Evolutionary conservation across 352 stramenopile genomes (phyloP).

Genomic region (Pythium folliculosum): DNA sequence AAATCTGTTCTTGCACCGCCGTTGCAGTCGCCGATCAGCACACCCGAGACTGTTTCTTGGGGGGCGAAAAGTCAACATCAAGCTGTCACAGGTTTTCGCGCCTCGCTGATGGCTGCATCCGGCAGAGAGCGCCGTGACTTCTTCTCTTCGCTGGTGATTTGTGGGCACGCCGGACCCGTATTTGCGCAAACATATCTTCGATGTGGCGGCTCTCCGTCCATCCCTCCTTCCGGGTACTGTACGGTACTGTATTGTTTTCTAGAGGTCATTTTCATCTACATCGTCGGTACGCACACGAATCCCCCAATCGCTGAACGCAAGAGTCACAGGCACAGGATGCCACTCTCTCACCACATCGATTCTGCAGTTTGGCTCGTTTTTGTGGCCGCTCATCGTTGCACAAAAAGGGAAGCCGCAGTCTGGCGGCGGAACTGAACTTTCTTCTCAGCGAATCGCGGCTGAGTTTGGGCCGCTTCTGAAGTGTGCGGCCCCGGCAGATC

Average conservation of each 20-base stretch:
- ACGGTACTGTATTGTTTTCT: constrained; percentile 16
- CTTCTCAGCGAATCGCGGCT: neutral
- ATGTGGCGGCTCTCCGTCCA: neutral
- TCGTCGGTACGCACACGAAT: constrained; percentile 23
- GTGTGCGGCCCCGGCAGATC: neutral
- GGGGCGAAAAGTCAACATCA: neutral
- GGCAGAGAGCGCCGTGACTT: constrained; percentile 1
- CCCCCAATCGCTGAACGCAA: constrained; percentile 20
- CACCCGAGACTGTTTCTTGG: neutral
- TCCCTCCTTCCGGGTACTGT: neutral
- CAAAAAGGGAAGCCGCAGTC: constrained; percentile 10
- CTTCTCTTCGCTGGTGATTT: constrained; percentile 7
- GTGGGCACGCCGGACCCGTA: constrained; percentile 3
- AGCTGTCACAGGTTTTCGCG: constrained; percentile 1
- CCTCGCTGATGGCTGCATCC: constrained; percentile 11
- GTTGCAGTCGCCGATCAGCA: neutral
- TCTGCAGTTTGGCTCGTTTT: constrained; percentile 24
- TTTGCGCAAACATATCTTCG: constrained; percentile 28
- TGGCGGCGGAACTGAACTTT: constrained; percentile 16
- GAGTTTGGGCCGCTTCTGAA: neutral
- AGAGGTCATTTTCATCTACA: constrained; percentile 31
- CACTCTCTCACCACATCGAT: constrained; percentile 28
- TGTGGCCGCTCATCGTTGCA: constrained; percentile 12
- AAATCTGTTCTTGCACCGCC: constrained; percentile 7
- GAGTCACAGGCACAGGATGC: constrained; percentile 17